Percentiles rank a stretch among this genome's conserved stretches.
phyloP scores from a whole-genome alignment of 2,329 filamentous ascomycete species.

The Xylariaceae sp. region DNA sequence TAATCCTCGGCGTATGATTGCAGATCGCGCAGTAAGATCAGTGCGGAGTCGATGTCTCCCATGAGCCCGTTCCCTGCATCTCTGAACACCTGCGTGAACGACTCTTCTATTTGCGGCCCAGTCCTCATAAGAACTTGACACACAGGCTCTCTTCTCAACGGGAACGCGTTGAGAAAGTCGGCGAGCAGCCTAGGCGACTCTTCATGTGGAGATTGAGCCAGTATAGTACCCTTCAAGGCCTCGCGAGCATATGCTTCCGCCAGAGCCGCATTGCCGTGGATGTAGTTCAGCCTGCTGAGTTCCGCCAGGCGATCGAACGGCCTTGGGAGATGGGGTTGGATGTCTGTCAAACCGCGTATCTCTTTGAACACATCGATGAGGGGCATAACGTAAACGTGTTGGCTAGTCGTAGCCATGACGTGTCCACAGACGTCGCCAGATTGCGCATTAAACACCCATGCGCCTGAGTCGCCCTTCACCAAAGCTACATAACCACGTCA shows the following conservation, averaged over 20 bases:
- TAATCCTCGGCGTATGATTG: not conserved
- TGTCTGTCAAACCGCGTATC: not conserved
- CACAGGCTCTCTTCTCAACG: not conserved
- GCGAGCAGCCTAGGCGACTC: not conserved
- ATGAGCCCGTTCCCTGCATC: not conserved
- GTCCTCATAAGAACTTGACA: conserved; percentile 1
- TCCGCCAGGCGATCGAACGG: not conserved
- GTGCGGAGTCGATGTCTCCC: not conserved
- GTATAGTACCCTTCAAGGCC: not conserved
- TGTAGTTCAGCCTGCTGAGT: not conserved
- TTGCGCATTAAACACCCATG: not conserved
- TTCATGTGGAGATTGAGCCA: not conserved
- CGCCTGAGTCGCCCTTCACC: not conserved
- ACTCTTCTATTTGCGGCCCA: not conserved
- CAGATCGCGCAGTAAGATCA: not conserved
- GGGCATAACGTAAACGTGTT: not conserved
- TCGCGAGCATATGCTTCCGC: not conserved
- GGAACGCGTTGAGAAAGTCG: conserved; percentile 1
- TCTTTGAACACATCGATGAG: not conserved
- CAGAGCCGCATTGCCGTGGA: not conserved
- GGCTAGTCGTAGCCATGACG: not conserved
- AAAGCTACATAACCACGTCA: not conserved
- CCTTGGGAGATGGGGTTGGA: not conserved
- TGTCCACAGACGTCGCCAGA: not conserved
- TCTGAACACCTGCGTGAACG: not conserved